These are phyloP conservation scores for Solanum chiquidenum DNA, from an alignment of 257 asterid species.

Conservation along the genomic window DNA sequence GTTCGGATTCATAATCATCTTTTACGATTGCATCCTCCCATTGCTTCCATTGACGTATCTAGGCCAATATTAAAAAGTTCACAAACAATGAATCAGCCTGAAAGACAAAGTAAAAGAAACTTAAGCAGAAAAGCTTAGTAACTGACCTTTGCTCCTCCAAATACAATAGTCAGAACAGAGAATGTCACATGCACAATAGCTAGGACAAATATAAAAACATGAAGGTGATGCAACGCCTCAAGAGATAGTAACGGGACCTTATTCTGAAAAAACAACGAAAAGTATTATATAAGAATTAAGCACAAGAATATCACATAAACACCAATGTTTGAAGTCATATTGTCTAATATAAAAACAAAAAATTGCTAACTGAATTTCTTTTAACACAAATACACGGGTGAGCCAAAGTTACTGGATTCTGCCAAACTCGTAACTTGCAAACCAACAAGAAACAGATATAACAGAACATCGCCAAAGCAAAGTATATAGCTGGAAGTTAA, in stretches of 20 bases:
- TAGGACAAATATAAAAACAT: constrained; percentile 65
- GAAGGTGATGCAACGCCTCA: constrained; percentile 63
- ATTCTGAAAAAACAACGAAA: constrained; percentile 16
- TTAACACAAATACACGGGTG: background rate
- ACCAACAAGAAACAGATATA: background rate
- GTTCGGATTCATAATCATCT: constrained; percentile 15
- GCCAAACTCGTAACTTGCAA: background rate
- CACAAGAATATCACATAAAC: background rate
- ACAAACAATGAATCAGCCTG: background rate
- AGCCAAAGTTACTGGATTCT: background rate
- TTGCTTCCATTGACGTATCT: constrained; percentile 42
- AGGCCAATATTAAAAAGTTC: background rate
- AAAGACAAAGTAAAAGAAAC: background rate
- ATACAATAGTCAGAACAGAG: constrained; percentile 52
- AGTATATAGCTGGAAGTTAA: background rate
- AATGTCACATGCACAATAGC: constrained; percentile 58
- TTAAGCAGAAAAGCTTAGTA: background rate
- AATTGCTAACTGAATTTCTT: background rate
- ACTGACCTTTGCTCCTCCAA: constrained; percentile 55
- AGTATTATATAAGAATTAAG: background rate
- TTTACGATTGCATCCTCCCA: constrained; percentile 42
- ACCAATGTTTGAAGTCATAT: background rate
- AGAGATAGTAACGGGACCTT: constrained; percentile 52
- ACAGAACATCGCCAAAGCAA: background rate
- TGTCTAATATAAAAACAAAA: background rate